Conservation (phyloP, 2,329 filamentous ascomycete species). For the Alternaria tenuissima region DNA sequence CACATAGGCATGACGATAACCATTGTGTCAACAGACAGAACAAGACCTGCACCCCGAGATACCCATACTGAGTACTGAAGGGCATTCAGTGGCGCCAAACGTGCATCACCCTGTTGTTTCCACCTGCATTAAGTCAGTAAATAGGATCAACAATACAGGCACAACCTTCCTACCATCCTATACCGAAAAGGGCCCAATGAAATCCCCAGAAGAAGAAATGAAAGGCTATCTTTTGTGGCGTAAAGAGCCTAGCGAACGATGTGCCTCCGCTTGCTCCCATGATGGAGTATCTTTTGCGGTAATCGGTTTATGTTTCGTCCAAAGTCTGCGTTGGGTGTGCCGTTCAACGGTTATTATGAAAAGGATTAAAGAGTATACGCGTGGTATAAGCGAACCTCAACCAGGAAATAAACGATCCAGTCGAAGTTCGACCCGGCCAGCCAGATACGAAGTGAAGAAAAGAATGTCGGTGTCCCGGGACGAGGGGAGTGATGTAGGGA, state of each 20-base stretch:
- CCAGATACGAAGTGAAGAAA: conserved; percentile 53
- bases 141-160: conserved; percentile 24
- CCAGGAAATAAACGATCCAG: conserved; percentile 44
- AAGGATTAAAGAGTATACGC: conserved; percentile 46
- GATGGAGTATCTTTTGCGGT: not conserved
- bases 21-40: conserved; percentile 82
- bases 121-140: conserved; percentile 64
- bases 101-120: conserved; percentile 74
- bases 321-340: conserved; percentile 20
- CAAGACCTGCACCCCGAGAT: conserved; percentile 89
- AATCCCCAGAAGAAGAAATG: conserved; percentile 82
- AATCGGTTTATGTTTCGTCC: not conserved
- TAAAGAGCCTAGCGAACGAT: conserved; percentile 56
- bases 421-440: conserved; percentile 53
- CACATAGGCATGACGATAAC: conserved; percentile 95
- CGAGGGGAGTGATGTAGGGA: conserved; percentile 36
- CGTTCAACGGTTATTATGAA: conserved; percentile 48
- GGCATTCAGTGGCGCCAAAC: conserved; percentile 79
- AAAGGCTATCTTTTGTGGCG: conserved; percentile 76
- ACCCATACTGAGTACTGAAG: conserved; percentile 93
- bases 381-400: conserved; percentile 43
- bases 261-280: conserved; percentile 25
- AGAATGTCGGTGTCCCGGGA: conserved; percentile 49
- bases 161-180: conserved; percentile 74
- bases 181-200: conserved; percentile 80